Evolutionary conservation across 106 monocot genomes (phyloP), one percentile per base, ranked within the genome.

Genomic region (Narthecium ossifragum): DNA sequence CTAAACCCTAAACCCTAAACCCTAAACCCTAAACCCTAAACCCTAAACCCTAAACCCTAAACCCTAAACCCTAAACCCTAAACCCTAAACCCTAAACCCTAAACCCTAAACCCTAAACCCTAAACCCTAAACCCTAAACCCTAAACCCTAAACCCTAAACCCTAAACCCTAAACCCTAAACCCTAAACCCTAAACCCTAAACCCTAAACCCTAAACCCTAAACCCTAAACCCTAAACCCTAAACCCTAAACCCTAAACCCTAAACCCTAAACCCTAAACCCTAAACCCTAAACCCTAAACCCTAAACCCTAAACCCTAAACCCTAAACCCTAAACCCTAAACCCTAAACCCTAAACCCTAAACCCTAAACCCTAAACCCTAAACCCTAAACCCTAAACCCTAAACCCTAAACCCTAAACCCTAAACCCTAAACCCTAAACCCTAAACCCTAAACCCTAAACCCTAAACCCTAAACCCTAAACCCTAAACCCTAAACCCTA

Each of bases 61-160:
- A 58, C 57, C 57, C 57, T 58, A 37, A 58, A 58, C 57, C 57
- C 57, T n/a, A 37, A 58, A 58, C 57, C 57, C 57, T 34, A 37
- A 37, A 58, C 57, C 57, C 57, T 34, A 37, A 58, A 58, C 57
- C 57, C 57, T 38, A 10, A 37, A 58, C 26, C 57, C 57, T 28
- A 29, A 31, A 58, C 26, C 57, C 57, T 28, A 29, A 37, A 34
- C 26, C 57, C 57, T 28, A 29, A 31, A 34, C 8, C 37, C 57
- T 28, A 2, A 22, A 58, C 26, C 33, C 57, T 28, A 15, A 14
- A 58, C 33, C 57, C 57, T 4, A 36, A 58, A 58, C 33, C 57
- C 57, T 22, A 21, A 58, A 58, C 33, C 57, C 57, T 23, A 21
- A 58, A 58, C 33, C 57, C 57, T 4, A 36, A 58, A 34, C 33